Percentiles rank a stretch among this genome's conserved stretches.
phyloP scores from a whole-genome alignment of 1,284 basidiomycete species.

The Ustilago lituana region DNA sequence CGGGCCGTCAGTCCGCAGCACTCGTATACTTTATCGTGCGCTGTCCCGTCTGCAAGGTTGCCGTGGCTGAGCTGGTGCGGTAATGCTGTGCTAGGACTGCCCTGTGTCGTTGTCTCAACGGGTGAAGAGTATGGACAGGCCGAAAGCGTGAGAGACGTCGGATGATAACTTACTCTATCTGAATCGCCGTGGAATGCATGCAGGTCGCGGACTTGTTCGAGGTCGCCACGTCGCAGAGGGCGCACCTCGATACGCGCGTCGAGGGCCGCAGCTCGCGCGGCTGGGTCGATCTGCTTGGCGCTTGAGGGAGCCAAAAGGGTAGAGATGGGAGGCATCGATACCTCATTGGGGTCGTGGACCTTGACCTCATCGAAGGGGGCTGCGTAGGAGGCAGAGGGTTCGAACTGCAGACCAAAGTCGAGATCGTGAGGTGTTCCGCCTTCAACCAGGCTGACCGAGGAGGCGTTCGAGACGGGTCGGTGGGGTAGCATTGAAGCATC shows the following conservation, averaged over 20 bases:
- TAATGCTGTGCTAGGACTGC: slow-evolving; percentile 23
- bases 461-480: slow-evolving; percentile 49
- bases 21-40: background rate
- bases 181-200: slow-evolving; percentile 61
- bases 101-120: slow-evolving; percentile 28
- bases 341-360: slow-evolving; percentile 22
- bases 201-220: slow-evolving; percentile 62
- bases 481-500: slow-evolving; percentile 23
- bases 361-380: slow-evolving; percentile 19
- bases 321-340: slow-evolving; percentile 20
- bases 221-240: slow-evolving; percentile 47
- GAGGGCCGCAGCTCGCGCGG: slow-evolving; percentile 54
- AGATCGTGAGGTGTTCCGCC: slow-evolving; percentile 48
- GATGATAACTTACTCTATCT: slow-evolving; percentile 55
- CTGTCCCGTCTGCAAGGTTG: background rate
- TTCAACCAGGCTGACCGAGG: slow-evolving; percentile 42
- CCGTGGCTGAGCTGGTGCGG: slow-evolving; percentile 4
- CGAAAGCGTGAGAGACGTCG: slow-evolving; percentile 16
- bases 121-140: slow-evolving; percentile 26
- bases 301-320: slow-evolving; percentile 12
- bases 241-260: slow-evolving; percentile 59
- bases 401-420: slow-evolving; percentile 37
- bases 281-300: slow-evolving; percentile 37
- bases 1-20: slow-evolving; percentile 14
- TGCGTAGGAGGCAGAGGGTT: slow-evolving; percentile 7